These are phyloP conservation scores for Brassica nigra DNA, from an alignment of 345 rosid species.

Conservation along the genomic window DNA sequence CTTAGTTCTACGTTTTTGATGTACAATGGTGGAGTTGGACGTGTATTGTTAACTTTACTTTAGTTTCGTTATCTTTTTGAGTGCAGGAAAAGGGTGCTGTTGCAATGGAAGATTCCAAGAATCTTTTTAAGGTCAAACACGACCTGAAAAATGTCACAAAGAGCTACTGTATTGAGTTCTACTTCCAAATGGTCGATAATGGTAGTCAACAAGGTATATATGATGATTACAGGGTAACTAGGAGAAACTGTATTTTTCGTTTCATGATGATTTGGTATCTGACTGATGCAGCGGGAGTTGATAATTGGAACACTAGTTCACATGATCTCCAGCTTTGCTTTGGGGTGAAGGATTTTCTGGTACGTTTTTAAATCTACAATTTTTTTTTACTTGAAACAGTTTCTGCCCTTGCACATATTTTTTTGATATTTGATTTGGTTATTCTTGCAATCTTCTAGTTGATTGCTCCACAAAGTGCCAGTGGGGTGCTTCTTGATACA, in stretches of 20 bases:
- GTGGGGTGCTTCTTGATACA: slow-evolving; percentile 91
- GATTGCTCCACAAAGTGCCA: slow-evolving; percentile 96
- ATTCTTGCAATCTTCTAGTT: slow-evolving; percentile 53
- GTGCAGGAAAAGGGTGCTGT: slow-evolving; percentile 83
- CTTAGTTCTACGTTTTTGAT: background rate
- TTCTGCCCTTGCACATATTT: slow-evolving; percentile 8
- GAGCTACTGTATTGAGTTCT: slow-evolving; percentile 88
- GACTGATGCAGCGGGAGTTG: slow-evolving; percentile 59
- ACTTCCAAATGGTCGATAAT: slow-evolving; percentile 50
- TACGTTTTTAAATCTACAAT: slow-evolving; percentile 35
- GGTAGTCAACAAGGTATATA: slow-evolving; percentile 50
- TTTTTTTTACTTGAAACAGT: background rate
- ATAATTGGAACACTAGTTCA: slow-evolving; percentile 59
- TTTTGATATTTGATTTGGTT: slow-evolving; percentile 1
- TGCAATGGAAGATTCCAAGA: slow-evolving; percentile 53
- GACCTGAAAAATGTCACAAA: slow-evolving; percentile 71
- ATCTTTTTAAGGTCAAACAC: slow-evolving; percentile 62
- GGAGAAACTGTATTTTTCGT: slow-evolving; percentile 32
- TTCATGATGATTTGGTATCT: slow-evolving; percentile 40
- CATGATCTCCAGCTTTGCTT: slow-evolving; percentile 95
- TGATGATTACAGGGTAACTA: slow-evolving; percentile 15
- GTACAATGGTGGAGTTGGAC: background rate
- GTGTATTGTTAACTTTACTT: slow-evolving; percentile 2
- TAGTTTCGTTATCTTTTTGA: slow-evolving; percentile 26
- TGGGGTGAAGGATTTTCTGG: slow-evolving; percentile 95